Conservation (phyloP, 1,139 yeast species). For the Sugiyamaella novakii region DNA sequence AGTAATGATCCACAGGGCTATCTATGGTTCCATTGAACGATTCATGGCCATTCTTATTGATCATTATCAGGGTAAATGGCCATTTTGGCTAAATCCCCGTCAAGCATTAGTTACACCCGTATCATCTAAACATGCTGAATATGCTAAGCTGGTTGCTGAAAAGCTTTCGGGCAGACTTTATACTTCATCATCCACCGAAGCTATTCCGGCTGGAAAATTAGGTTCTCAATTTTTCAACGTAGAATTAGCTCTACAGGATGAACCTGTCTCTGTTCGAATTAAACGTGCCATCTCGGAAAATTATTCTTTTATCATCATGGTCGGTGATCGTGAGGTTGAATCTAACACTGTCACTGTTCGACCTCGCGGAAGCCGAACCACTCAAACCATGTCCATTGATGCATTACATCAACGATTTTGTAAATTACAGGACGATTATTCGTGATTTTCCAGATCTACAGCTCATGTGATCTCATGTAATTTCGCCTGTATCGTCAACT, state of each 20-base stretch:
- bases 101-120: slow-evolving; percentile 89
- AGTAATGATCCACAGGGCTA: slow-evolving; percentile 92
- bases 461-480: no score
- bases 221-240: slow-evolving; percentile 68
- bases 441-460: no score
- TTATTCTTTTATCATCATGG: slow-evolving; percentile 74
- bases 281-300: slow-evolving; percentile 77
- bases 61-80: slow-evolving; percentile 95
- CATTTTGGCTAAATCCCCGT: slow-evolving; percentile 96
- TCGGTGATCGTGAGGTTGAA: slow-evolving; percentile 84
- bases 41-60: slow-evolving; percentile 89
- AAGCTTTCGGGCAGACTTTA: slow-evolving; percentile 49
- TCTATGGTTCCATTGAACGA: slow-evolving; percentile 91
- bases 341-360: slow-evolving; percentile 67
- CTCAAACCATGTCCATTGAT: slow-evolving; percentile 39
- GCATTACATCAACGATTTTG: slow-evolving; percentile 35
- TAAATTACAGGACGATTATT: slow-evolving; percentile 34
- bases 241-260: slow-evolving; percentile 73
- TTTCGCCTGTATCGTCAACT: no score
- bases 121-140: slow-evolving; percentile 55
- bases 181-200: slow-evolving; percentile 17
- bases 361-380: slow-evolving; percentile 55
- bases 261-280: slow-evolving; percentile 78
- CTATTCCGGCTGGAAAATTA: slow-evolving; percentile 37
- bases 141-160: slow-evolving; percentile 55